Conservation (phyloP, 148 eudicot species). For the Amaranthus cruentus region DNA sequence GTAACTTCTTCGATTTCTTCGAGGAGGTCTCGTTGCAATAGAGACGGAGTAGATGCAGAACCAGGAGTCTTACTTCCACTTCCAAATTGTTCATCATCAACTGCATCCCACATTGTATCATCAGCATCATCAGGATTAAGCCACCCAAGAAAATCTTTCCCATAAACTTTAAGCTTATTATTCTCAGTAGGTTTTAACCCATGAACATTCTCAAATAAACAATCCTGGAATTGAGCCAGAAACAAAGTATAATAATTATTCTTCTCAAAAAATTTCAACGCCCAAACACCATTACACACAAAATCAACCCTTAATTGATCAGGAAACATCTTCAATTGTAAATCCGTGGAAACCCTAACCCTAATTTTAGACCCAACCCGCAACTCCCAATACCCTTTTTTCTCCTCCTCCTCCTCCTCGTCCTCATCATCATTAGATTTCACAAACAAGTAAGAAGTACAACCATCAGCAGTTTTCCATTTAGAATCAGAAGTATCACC, state of each 20-base stretch:
- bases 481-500: no score
- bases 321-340: no score
- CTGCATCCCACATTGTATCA: conserved; percentile 88
- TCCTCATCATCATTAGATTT: no score
- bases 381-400: no score
- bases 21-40: conserved; percentile 44
- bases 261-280: conserved; percentile 45
- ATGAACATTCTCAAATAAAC: conserved; percentile 84
- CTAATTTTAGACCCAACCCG: no score
- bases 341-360: no score
- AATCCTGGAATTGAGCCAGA: conserved; percentile 50
- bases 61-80: neutral
- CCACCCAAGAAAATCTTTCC: conserved; percentile 90
- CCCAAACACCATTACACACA: conserved; percentile 59
- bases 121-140: conserved; percentile 68
- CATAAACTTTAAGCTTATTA: conserved; percentile 71
- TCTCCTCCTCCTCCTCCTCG: no score
- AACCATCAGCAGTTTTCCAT: no score
- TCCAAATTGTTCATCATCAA: conserved; percentile 46
- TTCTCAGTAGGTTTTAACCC: conserved; percentile 54
- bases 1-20: conserved; percentile 86
- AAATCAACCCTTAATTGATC: no score
- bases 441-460: no score
- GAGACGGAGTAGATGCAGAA: conserved; percentile 19
- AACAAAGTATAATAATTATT: conserved; percentile 56